Evolutionary conservation across 2,329 filamentous ascomycete species (phyloP), one percentile per base, ranked within the genome.

Genomic region (Fusarium hainanense): DNA sequence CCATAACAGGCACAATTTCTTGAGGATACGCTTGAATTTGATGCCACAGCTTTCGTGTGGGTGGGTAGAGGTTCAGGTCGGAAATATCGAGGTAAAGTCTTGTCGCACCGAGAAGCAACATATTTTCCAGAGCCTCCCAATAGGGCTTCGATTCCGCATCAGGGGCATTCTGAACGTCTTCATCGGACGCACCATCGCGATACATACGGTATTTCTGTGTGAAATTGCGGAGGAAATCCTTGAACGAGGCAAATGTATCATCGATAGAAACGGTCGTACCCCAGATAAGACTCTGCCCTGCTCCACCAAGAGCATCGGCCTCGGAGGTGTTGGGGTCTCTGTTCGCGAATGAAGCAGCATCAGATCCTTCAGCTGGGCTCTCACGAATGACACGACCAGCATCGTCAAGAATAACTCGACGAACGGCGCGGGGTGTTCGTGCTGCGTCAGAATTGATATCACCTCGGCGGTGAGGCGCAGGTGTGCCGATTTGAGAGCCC

Each of bases 1-100:
- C 97, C 92, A 99, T 97, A 48, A 98, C 86, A 4, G 95, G 94
- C 46, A 99, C 92, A 55, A 99, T 94, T 85, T 99, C 96, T 76
- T 96, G 94, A 0, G 96, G 96, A 77, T 98, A 99, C 16, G 92
- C 91, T 78, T 97, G 93, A 61, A 97, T 85, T 80, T 99, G 97
- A 78, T 98, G 93, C 93, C 94, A 98, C 58, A 99, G 85, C 82
- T 98, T 98, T 74, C 91, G 85, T 0, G 96, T 98, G 2, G 93
- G 90, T 5, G 97, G 96, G 77, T 98, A 99, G 14, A 94, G 87
- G 78, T 97, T 97, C 63, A 99, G 85, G 74, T 99, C 97, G 59
- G 89, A 89, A 55, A 94, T 89, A 77, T 99, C 94, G 42, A 99
- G 82, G 77, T 98, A 98, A 42, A 99, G 86, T 61, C 92, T 91